Evolutionary conservation across 2,329 filamentous ascomycete species (phyloP).

Genomic region (Trichoderma citrinoviride): DNA sequence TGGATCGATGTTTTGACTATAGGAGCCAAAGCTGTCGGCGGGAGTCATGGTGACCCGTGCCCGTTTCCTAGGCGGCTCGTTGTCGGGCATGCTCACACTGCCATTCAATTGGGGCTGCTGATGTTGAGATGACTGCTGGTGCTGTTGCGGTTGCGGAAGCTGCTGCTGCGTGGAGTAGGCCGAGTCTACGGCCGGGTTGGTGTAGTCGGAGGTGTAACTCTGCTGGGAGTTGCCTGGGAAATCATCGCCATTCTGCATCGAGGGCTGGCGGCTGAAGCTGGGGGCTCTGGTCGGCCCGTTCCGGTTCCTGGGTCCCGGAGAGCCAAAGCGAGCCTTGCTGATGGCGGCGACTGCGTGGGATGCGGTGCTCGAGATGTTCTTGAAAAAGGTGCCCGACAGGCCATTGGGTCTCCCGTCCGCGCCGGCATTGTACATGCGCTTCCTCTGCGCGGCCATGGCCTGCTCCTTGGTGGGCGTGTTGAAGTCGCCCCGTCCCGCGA

Average conservation of each 20-base stretch:
- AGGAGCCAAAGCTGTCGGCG: conserved; percentile 57
- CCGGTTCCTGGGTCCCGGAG: conserved; percentile 67
- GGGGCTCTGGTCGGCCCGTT: conserved; percentile 64
- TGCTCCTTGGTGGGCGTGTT: conserved; percentile 98
- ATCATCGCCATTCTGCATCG: conserved; percentile 67
- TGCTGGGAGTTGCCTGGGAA: conserved; percentile 78
- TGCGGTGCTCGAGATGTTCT: conserved; percentile 90
- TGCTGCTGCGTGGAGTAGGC: conserved; percentile 60
- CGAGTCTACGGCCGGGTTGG: conserved; percentile 61
- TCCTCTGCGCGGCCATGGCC: conserved; percentile 92
- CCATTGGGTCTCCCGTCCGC: conserved; percentile 66
- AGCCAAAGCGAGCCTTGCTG: conserved; percentile 93
- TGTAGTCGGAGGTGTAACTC: conserved; percentile 74
- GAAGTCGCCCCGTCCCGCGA: conserved; percentile 69
- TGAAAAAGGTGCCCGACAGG: conserved; percentile 86
- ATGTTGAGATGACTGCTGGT: conserved; percentile 28
- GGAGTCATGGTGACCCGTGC: conserved; percentile 57
- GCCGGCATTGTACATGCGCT: conserved; percentile 75
- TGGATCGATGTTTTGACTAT: conserved; percentile 47
- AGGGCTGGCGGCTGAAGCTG: conserved; percentile 69
- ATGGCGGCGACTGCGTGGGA: conserved; percentile 93
- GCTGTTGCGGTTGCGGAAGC: neutral
- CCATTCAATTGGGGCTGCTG: conserved; percentile 35
- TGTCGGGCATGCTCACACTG: conserved; percentile 48
- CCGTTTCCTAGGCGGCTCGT: conserved; percentile 80